These are phyloP conservation scores for Amborella trichopoda DNA, from an alignment of 164 flowering plant species.

Conservation along the genomic window DNA sequence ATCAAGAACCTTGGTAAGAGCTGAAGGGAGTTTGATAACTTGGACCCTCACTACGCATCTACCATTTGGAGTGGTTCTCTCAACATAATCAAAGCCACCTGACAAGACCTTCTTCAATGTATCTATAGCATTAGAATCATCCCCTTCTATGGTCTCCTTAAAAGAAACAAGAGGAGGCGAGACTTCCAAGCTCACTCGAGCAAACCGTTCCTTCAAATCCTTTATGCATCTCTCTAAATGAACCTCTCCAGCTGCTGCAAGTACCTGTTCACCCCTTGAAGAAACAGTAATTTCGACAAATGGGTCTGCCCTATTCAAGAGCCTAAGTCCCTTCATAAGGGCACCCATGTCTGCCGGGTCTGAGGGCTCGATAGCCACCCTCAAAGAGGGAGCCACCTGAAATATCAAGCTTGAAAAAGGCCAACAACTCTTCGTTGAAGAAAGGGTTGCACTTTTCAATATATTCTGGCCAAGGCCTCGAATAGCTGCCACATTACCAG, in stretches of 20 bases:
- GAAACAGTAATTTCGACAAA: slow-evolving; percentile 90
- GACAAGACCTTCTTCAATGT: slow-evolving; percentile 26
- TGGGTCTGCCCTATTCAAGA: slow-evolving; percentile 83
- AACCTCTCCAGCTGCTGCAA: slow-evolving; percentile 94
- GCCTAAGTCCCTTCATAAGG: slow-evolving; percentile 65
- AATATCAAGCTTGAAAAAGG: slow-evolving; percentile 93
- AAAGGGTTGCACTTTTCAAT: slow-evolving; percentile 80
- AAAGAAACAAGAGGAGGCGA: slow-evolving; percentile 90
- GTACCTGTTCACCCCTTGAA: slow-evolving; percentile 86
- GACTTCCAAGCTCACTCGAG: slow-evolving; percentile 65
- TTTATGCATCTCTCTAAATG: slow-evolving; percentile 89
- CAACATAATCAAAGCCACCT: slow-evolving; percentile 41
- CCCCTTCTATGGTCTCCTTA: slow-evolving; percentile 81
- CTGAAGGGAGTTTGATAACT: slow-evolving; percentile 61
- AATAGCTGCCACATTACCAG: slow-evolving; percentile 84
- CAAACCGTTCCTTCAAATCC: slow-evolving; percentile 85
- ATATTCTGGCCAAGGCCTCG: slow-evolving; percentile 82
- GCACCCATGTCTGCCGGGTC: slow-evolving; percentile 82
- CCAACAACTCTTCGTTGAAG: slow-evolving; percentile 74
- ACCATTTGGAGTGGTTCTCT: slow-evolving; percentile 69
- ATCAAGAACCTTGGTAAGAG: slow-evolving; percentile 68
- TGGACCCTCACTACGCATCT: slow-evolving; percentile 64
- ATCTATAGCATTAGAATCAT: slow-evolving; percentile 34
- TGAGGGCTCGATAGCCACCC: slow-evolving; percentile 83
- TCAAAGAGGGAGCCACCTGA: slow-evolving; percentile 77